Percentiles rank a stretch among this genome's conserved stretches.
Evolutionary conservation across 306 rosid genomes (phyloP).

Genomic region (Fagus sylvatica): DNA sequence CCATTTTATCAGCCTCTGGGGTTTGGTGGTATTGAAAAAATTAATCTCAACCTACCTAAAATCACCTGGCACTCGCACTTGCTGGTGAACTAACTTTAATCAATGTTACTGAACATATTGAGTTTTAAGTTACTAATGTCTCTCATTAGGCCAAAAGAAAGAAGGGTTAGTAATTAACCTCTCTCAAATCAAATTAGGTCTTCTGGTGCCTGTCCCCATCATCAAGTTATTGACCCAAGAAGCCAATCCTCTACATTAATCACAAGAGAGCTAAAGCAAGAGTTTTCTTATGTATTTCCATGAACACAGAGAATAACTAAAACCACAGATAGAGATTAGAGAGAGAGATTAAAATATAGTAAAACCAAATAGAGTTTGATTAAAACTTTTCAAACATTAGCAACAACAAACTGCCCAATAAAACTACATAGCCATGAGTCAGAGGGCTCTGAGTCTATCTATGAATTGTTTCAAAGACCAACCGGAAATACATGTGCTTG

Average conservation of each 20-base stretch:
- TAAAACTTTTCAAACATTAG: not conserved
- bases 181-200: not conserved
- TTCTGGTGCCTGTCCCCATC: not conserved
- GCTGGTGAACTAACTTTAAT: not conserved
- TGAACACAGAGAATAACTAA: not conserved
- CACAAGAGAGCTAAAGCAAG: not conserved
- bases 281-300: not conserved
- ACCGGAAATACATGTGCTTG: not conserved
- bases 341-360: not conserved
- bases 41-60: not conserved
- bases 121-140: not conserved
- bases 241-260: not conserved
- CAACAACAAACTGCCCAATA: not conserved
- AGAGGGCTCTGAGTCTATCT: not conserved
- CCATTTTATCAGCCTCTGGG: not conserved
- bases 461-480: slow-evolving; percentile 7
- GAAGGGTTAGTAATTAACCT: not conserved
- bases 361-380: not conserved
- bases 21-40: not conserved
- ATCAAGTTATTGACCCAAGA: not conserved
- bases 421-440: not conserved
- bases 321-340: too few species aligned
- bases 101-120: not conserved
- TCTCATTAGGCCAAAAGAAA: too few species aligned
- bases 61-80: not conserved